These are phyloP conservation scores for Podospora bellae-mahoneyi DNA, from an alignment of 495 filamentous ascomycete genomes.

Conservation along the genomic window DNA sequence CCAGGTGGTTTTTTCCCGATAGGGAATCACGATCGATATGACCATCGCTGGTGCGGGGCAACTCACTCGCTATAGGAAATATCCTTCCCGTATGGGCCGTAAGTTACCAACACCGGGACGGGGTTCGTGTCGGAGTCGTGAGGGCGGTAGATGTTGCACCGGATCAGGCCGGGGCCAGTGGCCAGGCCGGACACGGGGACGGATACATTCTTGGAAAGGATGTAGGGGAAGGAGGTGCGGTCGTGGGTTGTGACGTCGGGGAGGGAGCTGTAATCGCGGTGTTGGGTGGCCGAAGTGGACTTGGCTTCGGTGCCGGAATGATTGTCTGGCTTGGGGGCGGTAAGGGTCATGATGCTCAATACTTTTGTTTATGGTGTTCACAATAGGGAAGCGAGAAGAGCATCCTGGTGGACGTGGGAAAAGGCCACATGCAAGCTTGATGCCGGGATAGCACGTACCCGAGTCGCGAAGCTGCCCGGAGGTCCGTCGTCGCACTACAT, in stretches of 20 bases:
- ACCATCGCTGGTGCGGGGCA: neutral
- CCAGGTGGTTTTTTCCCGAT: too few species aligned
- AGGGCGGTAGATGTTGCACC: conserved; percentile 24
- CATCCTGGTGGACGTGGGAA: too few species aligned
- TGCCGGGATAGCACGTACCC: too few species aligned
- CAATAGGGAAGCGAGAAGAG: too few species aligned
- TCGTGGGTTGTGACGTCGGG: neutral
- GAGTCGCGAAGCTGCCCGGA: neutral
- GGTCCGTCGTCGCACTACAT: neutral
- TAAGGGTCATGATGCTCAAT: neutral
- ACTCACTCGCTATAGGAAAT: conserved; percentile 42
- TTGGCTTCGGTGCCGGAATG: neutral
- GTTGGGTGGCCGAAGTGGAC: too few species aligned
- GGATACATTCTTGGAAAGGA: conserved; percentile 40
- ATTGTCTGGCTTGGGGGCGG: neutral
- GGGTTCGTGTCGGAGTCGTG: conserved; percentile 21
- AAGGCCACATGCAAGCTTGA: too few species aligned
- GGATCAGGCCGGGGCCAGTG: conserved; percentile 11
- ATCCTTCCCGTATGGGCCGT: conserved; percentile 66
- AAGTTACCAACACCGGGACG: conserved; percentile 52
- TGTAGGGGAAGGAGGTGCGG: conserved; percentile 8
- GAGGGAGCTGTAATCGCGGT: neutral
- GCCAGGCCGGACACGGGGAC: conserved; percentile 22
- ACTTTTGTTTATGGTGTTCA: too few species aligned
- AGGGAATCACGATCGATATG: neutral